Evolutionary conservation across 768 basidiomycete species (phyloP), one percentile per base, ranked within the genome.

Genomic region (Kwoniella dejecticola): DNA sequence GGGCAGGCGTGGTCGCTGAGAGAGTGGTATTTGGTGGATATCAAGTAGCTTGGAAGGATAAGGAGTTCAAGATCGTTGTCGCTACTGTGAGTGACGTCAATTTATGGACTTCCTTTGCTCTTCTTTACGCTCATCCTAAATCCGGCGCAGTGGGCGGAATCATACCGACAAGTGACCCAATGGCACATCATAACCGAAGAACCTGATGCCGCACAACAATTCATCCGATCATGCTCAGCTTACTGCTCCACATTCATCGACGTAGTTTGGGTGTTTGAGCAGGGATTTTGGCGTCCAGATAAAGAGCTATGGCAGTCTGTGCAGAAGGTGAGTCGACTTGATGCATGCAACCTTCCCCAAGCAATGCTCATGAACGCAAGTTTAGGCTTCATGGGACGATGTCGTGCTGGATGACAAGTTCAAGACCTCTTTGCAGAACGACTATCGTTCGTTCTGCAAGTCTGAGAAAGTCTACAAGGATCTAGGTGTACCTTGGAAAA

Each of bases 401-500:
- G 74, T 76, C 36, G 61, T 76, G 48, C 65, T 75, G 4, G 66
- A 72, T 7, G 64, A 63, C 0, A 81, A 82, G 5, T 88, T 87
- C 80, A 92, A 92, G 80, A 79, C 79, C 31, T 79, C 81, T 1
- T 62, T 93, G 23, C 83, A 87, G 78, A 87, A 89, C 68, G 91
- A 92, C 47, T 81, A 91, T 8, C 83, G 85, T 30, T 88, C 87
- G 0, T 93, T 93, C 81, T 91, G 90, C 76, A 81, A 83, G n/a
- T 87, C 88, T 0, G 85, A 90, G 68, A 70, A 82, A 53, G 79
- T 88, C 1, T 92, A 91, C 80, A 87, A 86, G 76, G 84, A 85
- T 17, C 81, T 91, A 2, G 83, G 83, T 0, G 89, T 91, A 57
- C 87, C 90, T 0, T 92, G 90, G 90, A 92, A 91, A 88, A 86